Evolutionary conservation across 305 asterid genomes (phyloP).

Genomic region (Andrographis paniculata): DNA sequence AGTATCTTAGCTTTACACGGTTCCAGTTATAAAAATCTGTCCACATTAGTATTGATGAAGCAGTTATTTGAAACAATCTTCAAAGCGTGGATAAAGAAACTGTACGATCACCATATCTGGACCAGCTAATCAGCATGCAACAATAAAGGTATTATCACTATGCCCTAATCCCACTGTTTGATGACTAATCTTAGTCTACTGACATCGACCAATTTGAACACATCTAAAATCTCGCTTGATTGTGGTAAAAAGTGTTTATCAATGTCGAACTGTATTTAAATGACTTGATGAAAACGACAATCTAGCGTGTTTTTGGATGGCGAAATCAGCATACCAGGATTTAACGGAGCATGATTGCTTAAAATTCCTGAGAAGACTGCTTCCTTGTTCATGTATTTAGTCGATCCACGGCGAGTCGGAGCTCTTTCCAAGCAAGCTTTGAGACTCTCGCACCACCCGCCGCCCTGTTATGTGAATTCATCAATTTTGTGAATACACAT

Average conservation of each 20-base stretch:
- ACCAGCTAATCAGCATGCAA: no score
- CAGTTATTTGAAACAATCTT: no score
- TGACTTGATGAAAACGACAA: neutral
- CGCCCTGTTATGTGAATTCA: constrained; percentile 45
- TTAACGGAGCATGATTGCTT: constrained; percentile 61
- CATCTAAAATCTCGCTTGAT: no score
- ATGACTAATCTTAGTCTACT: no score
- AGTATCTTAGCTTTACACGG: constrained; percentile 88
- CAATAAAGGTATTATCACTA: no score
- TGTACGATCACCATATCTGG: no score
- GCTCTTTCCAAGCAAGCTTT: constrained; percentile 80
- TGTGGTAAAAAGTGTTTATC: no score
- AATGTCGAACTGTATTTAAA: neutral
- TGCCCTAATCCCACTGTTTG: no score
- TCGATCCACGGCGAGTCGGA: constrained; percentile 70
- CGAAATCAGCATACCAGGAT: constrained; percentile 44
- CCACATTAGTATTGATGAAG: constrained; percentile 9
- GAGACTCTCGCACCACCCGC: constrained; percentile 92
- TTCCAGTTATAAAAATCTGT: constrained; percentile 98
- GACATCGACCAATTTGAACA: no score
- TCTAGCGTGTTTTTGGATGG: neutral
- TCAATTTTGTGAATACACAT: constrained; percentile 1
- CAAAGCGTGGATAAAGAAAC: no score
- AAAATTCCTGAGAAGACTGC: constrained; percentile 65
- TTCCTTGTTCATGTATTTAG: constrained; percentile 47